Evolutionary conservation across 768 basidiomycete genomes (phyloP).

Genomic region (Sporobolomyces phaffii): DNA sequence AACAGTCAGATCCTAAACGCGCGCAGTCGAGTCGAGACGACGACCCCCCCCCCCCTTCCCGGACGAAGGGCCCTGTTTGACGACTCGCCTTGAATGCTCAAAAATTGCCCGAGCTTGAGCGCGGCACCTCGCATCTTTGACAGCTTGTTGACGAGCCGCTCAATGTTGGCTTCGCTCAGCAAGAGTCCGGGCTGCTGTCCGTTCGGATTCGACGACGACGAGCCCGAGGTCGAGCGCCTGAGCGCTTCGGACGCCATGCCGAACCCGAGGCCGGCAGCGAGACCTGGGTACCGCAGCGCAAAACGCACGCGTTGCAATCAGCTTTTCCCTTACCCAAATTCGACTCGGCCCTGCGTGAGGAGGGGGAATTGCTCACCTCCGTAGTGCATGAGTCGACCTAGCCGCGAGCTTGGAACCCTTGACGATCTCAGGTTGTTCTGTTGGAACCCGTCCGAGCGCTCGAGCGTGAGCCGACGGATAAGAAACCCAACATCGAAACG

Average conservation of each 20-base stretch:
- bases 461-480: too few species aligned
- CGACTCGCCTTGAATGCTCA: slow-evolving; percentile 80
- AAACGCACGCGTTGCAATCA: too few species aligned
- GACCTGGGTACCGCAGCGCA: too few species aligned
- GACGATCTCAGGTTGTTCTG: slow-evolving; percentile 51
- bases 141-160: slow-evolving; percentile 82
- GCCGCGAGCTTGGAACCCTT: slow-evolving; percentile 79
- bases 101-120: slow-evolving; percentile 90
- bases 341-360: too few species aligned
- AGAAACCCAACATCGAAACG: too few species aligned
- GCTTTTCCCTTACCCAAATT: too few species aligned
- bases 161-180: slow-evolving; percentile 85
- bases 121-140: slow-evolving; percentile 94
- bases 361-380: slow-evolving; percentile 56
- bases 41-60: too few species aligned
- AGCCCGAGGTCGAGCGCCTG: slow-evolving; percentile 56
- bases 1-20: neutral
- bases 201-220: slow-evolving; percentile 36
- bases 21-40: neutral
- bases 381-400: slow-evolving; percentile 88
- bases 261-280: slow-evolving; percentile 80
- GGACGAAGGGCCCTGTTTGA: too few species aligned
- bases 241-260: slow-evolving; percentile 84
- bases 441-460: neutral
- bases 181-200: slow-evolving; percentile 56